Evolutionary conservation across 345 rosid species (phyloP).

Genomic region (Gossypioides kirkii): DNA sequence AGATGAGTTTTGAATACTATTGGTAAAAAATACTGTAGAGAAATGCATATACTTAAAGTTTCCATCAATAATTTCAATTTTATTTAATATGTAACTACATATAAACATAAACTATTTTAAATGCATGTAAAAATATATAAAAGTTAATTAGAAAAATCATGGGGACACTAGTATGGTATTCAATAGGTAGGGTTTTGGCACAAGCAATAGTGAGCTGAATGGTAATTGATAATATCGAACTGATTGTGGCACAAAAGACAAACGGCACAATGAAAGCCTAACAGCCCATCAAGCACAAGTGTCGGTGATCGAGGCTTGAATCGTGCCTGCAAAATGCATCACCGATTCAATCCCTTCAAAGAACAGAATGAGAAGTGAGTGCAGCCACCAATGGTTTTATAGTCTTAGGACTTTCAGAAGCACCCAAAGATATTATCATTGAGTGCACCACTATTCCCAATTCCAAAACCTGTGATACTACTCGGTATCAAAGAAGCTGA

Average conservation of each 20-base stretch:
- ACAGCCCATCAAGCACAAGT: constrained; percentile 59
- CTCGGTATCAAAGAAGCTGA: neutral
- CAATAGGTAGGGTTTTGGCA: constrained; percentile 65
- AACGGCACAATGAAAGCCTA: constrained; percentile 72
- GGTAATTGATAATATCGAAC: constrained; percentile 60
- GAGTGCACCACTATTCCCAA: neutral
- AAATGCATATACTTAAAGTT: too few species aligned
- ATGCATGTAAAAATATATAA: too few species aligned
- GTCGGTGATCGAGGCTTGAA: constrained; percentile 13
- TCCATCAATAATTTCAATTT: too few species aligned
- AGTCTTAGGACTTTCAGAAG: neutral
- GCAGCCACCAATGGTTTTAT: neutral
- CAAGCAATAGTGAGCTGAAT: constrained; percentile 69
- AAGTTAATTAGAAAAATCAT: too few species aligned
- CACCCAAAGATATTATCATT: neutral
- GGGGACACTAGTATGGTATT: constrained; percentile 60
- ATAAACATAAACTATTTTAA: neutral
- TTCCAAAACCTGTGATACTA: neutral
- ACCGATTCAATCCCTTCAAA: neutral
- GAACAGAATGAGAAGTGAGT: neutral
- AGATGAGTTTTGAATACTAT: too few species aligned
- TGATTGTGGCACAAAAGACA: constrained; percentile 86
- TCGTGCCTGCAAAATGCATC: constrained; percentile 20
- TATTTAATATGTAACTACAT: neutral
- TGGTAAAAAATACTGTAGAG: too few species aligned